Evolutionary conservation across 2,329 filamentous ascomycete species (phyloP), one percentile per base, ranked within the genome.

Genomic region (Parasarocladium wereldwijsianum): DNA sequence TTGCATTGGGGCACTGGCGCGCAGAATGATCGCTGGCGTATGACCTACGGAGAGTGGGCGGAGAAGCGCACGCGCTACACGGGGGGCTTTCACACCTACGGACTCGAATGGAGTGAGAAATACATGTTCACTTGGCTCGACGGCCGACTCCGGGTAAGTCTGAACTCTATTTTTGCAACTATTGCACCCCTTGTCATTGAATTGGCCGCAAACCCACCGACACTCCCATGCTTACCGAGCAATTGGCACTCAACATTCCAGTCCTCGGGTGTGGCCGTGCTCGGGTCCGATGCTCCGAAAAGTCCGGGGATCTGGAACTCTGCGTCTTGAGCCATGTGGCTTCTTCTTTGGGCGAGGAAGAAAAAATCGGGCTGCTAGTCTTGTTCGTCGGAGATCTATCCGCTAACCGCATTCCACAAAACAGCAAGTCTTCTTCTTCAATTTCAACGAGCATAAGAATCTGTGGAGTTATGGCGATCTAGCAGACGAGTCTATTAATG

Each of bases 71-170:
- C 16, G 3, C 28, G 28, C 8, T 62, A 55, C 36, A 47, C 55
- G 4, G 41, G 54, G 8, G 39, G 37, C 3, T 67, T 59, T 40
- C 60, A 68, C 43, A 69, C 59, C 2, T 70, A 56, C 36, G 66
- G 63, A 5, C 38, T 69, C 11, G 61, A 68, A 38, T 70, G 65
- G 65, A 55, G 51, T 2, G 50, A 58, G 29, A 53, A 60, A 24
- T 66, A 67, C 45, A 49, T 70, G 13, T 68, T 62, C 48, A 65
- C 61, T 16, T 70, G 63, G 41, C 45, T 68, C 21, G 60, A 69
- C 42, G 54, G 48, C 38, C 51, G 54, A 16, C 28, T 30, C 13
- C 28, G 28, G 6, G 28, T 30, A 17, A 30, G 28, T 30, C 12
- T 24, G 9, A 7, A 8, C 12, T 24, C 8, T 24, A n/a, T n/a